Percentiles rank a stretch among this genome's conserved stretches.
phyloP scores from a whole-genome alignment of 75 land plant species.

The Chamaecyparis obtusa region DNA sequence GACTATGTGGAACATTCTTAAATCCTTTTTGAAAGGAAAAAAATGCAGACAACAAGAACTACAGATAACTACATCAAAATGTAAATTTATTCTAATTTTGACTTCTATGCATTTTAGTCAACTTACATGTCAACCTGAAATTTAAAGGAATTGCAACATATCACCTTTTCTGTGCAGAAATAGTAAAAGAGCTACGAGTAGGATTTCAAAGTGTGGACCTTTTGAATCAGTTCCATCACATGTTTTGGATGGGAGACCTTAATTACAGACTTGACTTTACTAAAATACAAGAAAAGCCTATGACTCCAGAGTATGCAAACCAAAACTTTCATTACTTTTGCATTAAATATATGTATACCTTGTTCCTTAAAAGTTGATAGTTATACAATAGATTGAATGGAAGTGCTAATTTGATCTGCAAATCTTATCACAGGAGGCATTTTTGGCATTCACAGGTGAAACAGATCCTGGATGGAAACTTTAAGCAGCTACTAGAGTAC shows the following conservation, averaged over 20 bases:
- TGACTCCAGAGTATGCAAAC: constrained; percentile 29
- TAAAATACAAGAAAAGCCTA: constrained; percentile 15
- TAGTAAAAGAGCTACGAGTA: constrained; percentile 27
- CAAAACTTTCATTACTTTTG: not conserved
- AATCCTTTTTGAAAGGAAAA: not conserved
- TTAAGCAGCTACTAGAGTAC: constrained; percentile 24
- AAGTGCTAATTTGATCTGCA: not conserved
- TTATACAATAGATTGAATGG: constrained; percentile 3
- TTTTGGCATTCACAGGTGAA: constrained; percentile 33
- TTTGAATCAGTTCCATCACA: constrained; percentile 42
- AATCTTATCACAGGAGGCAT: constrained; percentile 12
- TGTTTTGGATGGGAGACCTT: constrained; percentile 42
- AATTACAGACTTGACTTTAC: constrained; percentile 51
- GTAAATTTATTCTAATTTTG: not conserved
- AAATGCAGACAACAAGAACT: not conserved
- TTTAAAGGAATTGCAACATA: not conserved
- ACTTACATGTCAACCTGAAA: not conserved
- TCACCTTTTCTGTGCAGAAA: constrained; percentile 18
- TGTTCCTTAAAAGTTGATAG: not conserved
- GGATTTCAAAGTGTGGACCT: constrained; percentile 33
- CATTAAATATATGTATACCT: not conserved
- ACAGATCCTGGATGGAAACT: constrained; percentile 21
- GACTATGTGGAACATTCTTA: not conserved
- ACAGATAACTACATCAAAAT: not conserved
- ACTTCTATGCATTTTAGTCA: not conserved